Evolutionary conservation across 2,329 filamentous ascomycete genomes (phyloP).

Genomic region (Venturia carpophila): DNA sequence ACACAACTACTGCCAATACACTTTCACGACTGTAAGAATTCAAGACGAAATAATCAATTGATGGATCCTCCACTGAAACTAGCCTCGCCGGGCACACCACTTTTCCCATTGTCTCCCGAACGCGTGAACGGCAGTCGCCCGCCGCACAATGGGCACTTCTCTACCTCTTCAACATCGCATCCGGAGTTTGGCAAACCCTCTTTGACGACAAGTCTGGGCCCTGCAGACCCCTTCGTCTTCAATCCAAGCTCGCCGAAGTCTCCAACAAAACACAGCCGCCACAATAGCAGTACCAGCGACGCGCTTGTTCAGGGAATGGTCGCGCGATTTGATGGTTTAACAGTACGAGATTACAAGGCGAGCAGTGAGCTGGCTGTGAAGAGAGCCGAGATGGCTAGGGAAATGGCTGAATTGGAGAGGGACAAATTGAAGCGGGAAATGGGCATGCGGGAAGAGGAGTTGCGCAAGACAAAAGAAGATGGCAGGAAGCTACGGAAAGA

Average conservation of each 20-base stretch:
- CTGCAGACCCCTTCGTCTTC: slow-evolving; percentile 13
- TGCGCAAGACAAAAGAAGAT: slow-evolving; percentile 57
- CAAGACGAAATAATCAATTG: neutral
- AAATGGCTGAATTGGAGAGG: slow-evolving; percentile 28
- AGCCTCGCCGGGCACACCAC: slow-evolving; percentile 49
- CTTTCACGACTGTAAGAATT: neutral
- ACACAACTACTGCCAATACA: neutral
- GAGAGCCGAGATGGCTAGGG: slow-evolving; percentile 36
- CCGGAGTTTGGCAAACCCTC: slow-evolving; percentile 25
- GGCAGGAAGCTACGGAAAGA: slow-evolving; percentile 47
- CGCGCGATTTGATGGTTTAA: slow-evolving; percentile 63
- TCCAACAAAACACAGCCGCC: slow-evolving; percentile 26
- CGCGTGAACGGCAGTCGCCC: slow-evolving; percentile 46
- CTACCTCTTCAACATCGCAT: slow-evolving; percentile 28
- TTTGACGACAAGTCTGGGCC: neutral
- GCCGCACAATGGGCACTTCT: slow-evolving; percentile 25
- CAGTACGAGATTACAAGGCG: slow-evolving; percentile 41
- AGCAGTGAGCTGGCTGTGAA: slow-evolving; percentile 38
- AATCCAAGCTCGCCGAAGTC: slow-evolving; percentile 44
- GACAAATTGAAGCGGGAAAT: slow-evolving; percentile 47
- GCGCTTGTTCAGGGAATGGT: slow-evolving; percentile 43
- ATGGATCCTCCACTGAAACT: slow-evolving; percentile 25
- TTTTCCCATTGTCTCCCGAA: slow-evolving; percentile 56
- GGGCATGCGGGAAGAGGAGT: slow-evolving; percentile 64
- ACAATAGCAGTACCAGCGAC: slow-evolving; percentile 27